Evolutionary conservation across 2,329 filamentous ascomycete genomes (phyloP).

Genomic region (Penicillium sp.): DNA sequence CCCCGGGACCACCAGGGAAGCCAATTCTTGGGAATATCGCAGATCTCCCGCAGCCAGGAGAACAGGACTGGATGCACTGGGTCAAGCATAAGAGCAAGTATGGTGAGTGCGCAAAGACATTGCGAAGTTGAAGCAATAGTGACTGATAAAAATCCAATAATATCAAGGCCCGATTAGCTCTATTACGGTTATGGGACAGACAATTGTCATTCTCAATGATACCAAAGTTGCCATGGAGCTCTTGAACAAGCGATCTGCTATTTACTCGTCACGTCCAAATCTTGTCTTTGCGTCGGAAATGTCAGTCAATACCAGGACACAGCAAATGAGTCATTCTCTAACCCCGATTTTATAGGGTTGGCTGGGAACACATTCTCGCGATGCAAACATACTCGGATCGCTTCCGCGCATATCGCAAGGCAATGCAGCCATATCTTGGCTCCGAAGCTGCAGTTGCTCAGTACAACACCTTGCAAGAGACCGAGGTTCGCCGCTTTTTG

Average conservation of each 20-base stretch:
- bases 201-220: constrained; percentile 36
- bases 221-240: constrained; percentile 30
- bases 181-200: constrained; percentile 34
- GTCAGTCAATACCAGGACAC: constrained; percentile 20
- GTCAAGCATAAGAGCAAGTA: constrained; percentile 41
- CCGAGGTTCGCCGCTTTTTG: constrained; percentile 43
- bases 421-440: constrained; percentile 44
- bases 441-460: constrained; percentile 29
- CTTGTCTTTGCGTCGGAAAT: constrained; percentile 34
- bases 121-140: background rate
- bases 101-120: constrained; percentile 16
- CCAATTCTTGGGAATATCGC: constrained; percentile 48
- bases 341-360: constrained; percentile 25
- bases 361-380: constrained; percentile 34
- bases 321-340: background rate
- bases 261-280: constrained; percentile 30
- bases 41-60: constrained; percentile 42
- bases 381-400: constrained; percentile 35
- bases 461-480: constrained; percentile 42
- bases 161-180: constrained; percentile 39
- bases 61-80: constrained; percentile 42
- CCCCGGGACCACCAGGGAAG: constrained; percentile 48
- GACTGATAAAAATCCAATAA: too few species aligned
- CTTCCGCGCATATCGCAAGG: constrained; percentile 43
- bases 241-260: constrained; percentile 30